Percentiles rank a stretch among this genome's conserved stretches.
Conservation (phyloP, 306 rosid species). For the Prunus fruticosa region DNA sequence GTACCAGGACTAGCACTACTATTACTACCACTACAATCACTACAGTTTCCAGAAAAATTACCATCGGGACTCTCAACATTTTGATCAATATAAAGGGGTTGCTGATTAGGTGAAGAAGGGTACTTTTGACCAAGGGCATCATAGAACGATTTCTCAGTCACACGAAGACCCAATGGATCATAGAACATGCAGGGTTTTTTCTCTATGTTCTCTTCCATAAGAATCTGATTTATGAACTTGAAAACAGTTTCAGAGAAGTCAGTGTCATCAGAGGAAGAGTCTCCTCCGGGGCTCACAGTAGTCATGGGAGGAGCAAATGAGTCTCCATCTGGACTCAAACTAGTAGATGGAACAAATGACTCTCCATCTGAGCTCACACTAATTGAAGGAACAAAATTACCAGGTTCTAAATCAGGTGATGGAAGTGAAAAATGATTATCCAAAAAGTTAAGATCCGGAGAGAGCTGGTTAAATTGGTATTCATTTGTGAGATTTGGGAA, state of each 20-base stretch:
- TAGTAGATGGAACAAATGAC: not conserved
- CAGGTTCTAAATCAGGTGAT: slow-evolving; percentile 3
- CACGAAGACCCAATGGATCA: slow-evolving; percentile 69
- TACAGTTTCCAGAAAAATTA: slow-evolving; percentile 8
- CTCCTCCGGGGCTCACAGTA: slow-evolving; percentile 28
- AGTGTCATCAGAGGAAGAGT: slow-evolving; percentile 41
- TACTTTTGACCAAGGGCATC: slow-evolving; percentile 61
- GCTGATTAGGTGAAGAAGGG: slow-evolving; percentile 40
- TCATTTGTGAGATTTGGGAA: slow-evolving; percentile 14
- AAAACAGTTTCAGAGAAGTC: slow-evolving; percentile 56
- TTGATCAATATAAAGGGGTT: slow-evolving; percentile 5
- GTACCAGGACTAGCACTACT: slow-evolving; percentile 19
- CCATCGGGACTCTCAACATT: slow-evolving; percentile 27
- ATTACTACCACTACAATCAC: slow-evolving; percentile 14
- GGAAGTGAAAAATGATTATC: not conserved
- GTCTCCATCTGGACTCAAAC: slow-evolving; percentile 20
- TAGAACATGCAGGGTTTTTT: slow-evolving; percentile 72
- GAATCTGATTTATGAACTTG: slow-evolving; percentile 66
- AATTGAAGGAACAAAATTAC: slow-evolving; percentile 5
- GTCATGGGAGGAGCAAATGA: slow-evolving; percentile 19
- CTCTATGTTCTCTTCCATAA: slow-evolving; percentile 76
- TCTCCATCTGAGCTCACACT: not conserved
- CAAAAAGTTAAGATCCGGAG: slow-evolving; percentile 23
- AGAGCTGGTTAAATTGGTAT: slow-evolving; percentile 10
- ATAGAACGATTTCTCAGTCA: slow-evolving; percentile 82